Base-by-base conservation (phyloP, 2,329 filamentous ascomycete species). In the Monilinia polystroma region DNA sequence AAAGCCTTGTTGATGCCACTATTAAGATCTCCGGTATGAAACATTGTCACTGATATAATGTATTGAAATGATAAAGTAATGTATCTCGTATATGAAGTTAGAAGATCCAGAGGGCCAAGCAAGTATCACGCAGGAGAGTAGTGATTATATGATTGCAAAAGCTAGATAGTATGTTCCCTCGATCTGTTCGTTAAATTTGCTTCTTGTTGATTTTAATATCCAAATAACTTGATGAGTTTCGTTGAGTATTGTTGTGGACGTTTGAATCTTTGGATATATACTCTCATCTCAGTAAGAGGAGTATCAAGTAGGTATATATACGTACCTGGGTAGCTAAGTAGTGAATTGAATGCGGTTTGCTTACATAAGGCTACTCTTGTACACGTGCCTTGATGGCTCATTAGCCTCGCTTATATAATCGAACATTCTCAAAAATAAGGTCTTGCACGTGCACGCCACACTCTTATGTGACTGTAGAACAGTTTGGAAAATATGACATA, bases 1-100 rank as follows among this genome's bases (percentile, higher is more conserved):
- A 97, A 83, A 16, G 93, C 92, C 26, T 85, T 81, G 43, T 85
- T 83, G 72, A 97, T 96, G 67, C 92, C 93, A 73, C 90, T 89
- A 73, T 96, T 90, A 26, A 97, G 79, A 68, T 87, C 87, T 23
- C 93, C 93, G 68, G 88, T 75, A 77, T 93, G 93, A 79, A 97
- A 97, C 89, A 96, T 93, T 53, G 57, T 26, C n/a, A 23, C 26
- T 20, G 18, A 5, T 38, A 20, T 14, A 14, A 62, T 38, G 29
- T 29, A 51, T 14, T 26, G 38, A 26, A 45, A 7, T 54, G 11
- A 29, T 12, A n/a, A 29, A 32, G 26, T 29, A 55, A 14, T 49
- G 8, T 35, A 35, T 38, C 20, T 35, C 18, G 29, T 49, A 26
- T 53, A 5, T 47, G 29, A n/a, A 23, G 18, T 23, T 35, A 29